These are phyloP conservation scores for Amanita molliuscula DNA, from an alignment of 768 basidiomycete genomes.

Conservation along the genomic window DNA sequence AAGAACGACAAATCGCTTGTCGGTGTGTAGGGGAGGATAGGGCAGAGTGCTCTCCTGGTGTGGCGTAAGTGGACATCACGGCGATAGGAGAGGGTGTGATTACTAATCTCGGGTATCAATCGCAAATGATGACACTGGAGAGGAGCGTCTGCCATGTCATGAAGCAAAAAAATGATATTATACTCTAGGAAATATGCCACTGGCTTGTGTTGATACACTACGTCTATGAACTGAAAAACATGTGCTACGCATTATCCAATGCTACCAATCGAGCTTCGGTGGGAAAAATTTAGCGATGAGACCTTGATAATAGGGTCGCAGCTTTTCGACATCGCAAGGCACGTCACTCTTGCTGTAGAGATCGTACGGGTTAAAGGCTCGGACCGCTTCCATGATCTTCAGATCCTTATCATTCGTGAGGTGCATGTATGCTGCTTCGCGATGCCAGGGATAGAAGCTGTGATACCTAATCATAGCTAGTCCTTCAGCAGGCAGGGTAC, in stretches of 20 bases:
- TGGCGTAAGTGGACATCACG: slow-evolving; percentile 16
- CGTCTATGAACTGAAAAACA: background rate
- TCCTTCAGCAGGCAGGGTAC: slow-evolving; percentile 67
- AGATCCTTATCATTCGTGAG: slow-evolving; percentile 66
- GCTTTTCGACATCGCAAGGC: slow-evolving; percentile 44
- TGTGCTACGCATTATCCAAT: too few relatives aligned
- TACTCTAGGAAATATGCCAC: background rate
- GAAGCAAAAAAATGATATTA: background rate
- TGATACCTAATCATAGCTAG: slow-evolving; percentile 92
- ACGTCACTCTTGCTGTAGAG: slow-evolving; percentile 85
- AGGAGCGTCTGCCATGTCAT: background rate
- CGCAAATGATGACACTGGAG: too few relatives aligned
- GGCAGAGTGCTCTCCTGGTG: slow-evolving; percentile 60
- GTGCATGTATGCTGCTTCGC: slow-evolving; percentile 76
- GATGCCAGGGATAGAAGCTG: slow-evolving; percentile 94
- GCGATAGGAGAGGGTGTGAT: background rate
- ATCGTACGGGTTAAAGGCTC: slow-evolving; percentile 90
- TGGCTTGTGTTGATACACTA: background rate
- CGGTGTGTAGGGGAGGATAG: slow-evolving; percentile 69
- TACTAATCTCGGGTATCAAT: too few relatives aligned
- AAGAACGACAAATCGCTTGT: slow-evolving; percentile 78
- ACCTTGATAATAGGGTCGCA: slow-evolving; percentile 75
- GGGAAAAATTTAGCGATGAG: slow-evolving; percentile 87
- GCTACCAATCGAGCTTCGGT: slow-evolving; percentile 67
- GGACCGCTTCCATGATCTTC: slow-evolving; percentile 58